Evolutionary conservation across 2,329 filamentous ascomycete species (phyloP).

Genomic region (Curvularia sp.): DNA sequence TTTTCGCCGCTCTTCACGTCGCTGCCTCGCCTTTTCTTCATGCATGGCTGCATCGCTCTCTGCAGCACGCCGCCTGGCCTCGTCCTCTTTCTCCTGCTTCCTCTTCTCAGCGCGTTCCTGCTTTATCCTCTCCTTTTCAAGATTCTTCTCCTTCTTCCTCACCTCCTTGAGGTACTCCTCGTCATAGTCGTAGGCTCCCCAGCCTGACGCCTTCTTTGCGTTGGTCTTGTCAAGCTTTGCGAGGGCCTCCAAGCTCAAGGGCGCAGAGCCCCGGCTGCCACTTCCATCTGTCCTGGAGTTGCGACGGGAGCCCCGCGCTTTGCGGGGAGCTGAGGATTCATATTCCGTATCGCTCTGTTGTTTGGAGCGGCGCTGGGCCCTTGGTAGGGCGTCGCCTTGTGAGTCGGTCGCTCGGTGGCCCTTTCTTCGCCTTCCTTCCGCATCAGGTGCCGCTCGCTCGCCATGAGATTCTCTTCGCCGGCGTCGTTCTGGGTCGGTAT

Average conservation of each 20-base stretch:
- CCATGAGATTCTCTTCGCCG: conserved; percentile 29
- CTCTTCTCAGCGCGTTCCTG: conserved; percentile 45
- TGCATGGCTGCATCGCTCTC: conserved; percentile 32
- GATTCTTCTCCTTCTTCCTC: conserved; percentile 42
- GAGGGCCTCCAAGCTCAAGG: conserved; percentile 64
- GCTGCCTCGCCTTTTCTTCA: conserved; percentile 34
- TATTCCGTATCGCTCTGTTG: conserved; percentile 43
- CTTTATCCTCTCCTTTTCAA: conserved; percentile 46
- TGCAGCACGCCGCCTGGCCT: conserved; percentile 29
- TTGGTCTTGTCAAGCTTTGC: conserved; percentile 71
- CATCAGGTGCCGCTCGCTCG: conserved; percentile 30
- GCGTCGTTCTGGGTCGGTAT: conserved; percentile 31
- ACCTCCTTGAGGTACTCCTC: conserved; percentile 50
- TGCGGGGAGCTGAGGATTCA: conserved; percentile 36
- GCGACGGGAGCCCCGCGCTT: conserved; percentile 27
- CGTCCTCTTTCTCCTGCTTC: conserved; percentile 51
- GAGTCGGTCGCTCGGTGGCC: conserved; percentile 52
- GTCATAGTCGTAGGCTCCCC: conserved; percentile 52
- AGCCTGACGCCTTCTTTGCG: conserved; percentile 56
- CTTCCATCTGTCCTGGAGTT: conserved; percentile 38
- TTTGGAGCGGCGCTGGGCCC: conserved; percentile 26
- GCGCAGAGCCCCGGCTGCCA: conserved; percentile 37
- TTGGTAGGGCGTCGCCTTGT: conserved; percentile 46
- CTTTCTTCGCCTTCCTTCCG: conserved; percentile 39
- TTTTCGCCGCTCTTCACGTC: conserved; percentile 46